Conservation (phyloP, 106 monocot genomes). For the Vanilla planifolia region DNA sequence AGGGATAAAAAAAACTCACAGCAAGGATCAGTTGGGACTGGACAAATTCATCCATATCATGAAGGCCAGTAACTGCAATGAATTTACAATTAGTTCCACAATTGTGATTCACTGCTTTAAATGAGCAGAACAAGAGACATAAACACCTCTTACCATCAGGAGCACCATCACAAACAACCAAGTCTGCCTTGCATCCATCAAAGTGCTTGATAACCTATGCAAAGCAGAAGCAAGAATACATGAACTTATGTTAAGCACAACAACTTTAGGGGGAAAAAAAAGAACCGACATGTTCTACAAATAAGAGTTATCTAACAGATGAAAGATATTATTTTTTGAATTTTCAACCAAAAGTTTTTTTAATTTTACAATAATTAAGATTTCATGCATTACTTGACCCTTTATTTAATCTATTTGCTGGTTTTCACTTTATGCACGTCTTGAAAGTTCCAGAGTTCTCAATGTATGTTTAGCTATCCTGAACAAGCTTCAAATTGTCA, state of each 20-base stretch:
- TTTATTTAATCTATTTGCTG: too few species aligned
- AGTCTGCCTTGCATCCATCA: slow-evolving; percentile 95
- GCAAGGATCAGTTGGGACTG: slow-evolving; percentile 94
- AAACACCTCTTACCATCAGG: slow-evolving; percentile 72
- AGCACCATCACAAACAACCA: slow-evolving; percentile 98
- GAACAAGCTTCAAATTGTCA: too few species aligned
- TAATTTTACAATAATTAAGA: too few species aligned
- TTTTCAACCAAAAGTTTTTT: too few species aligned
- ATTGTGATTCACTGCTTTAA: neutral
- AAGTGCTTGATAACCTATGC: slow-evolving; percentile 89
- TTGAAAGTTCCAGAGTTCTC: too few species aligned
- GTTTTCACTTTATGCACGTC: too few species aligned
- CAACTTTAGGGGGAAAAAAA: too few species aligned
- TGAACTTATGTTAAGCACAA: too few species aligned
- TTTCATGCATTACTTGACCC: too few species aligned
- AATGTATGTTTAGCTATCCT: too few species aligned
- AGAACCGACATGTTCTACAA: neutral
- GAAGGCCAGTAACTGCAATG: slow-evolving; percentile 86
- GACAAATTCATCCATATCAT: slow-evolving; percentile 99
- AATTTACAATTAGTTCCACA: slow-evolving; percentile 3
- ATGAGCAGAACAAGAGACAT: slow-evolving; percentile 3
- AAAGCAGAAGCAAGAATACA: slow-evolving; percentile 3
- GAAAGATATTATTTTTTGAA: too few species aligned
- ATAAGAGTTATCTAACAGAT: too few species aligned
- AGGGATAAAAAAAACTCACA: slow-evolving; percentile 34